phyloP scores from a whole-genome alignment of 192 early-diverging fungal species.

The Thamnidium elegans region DNA sequence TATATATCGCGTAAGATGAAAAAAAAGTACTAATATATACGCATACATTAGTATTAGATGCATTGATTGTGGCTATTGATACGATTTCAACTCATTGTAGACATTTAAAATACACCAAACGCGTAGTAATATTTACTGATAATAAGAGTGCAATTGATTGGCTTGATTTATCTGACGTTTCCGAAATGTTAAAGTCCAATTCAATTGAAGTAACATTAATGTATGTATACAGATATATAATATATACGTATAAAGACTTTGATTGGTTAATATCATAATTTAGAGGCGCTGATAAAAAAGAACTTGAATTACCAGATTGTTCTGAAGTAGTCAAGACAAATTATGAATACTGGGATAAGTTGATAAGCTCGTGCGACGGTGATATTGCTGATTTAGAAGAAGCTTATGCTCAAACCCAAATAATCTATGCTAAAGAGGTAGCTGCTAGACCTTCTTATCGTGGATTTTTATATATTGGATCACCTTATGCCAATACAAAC shows the following conservation, averaged over 20 bases:
- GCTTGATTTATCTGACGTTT: conserved; percentile 39
- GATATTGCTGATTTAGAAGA: conserved; percentile 47
- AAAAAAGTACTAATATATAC: too few relatives aligned
- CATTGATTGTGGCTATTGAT: conserved; percentile 54
- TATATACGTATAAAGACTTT: not conserved
- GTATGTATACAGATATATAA: conserved; percentile 22
- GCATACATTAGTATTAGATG: conserved; percentile 58
- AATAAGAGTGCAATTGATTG: conserved; percentile 47
- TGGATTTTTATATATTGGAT: not conserved
- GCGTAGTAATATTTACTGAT: conserved; percentile 65
- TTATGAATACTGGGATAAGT: conserved; percentile 16
- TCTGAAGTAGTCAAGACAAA: not conserved
- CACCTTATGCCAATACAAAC: too few relatives aligned
- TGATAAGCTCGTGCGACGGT: conserved; percentile 30
- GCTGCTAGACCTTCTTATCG: too few relatives aligned
- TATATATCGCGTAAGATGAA: too few relatives aligned
- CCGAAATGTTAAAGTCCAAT: conserved; percentile 23
- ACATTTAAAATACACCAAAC: conserved; percentile 64
- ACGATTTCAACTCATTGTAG: conserved; percentile 55
- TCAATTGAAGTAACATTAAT: conserved; percentile 32
- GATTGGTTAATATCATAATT: not conserved
- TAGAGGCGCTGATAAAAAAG: not conserved
- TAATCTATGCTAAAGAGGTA: conserved; percentile 49
- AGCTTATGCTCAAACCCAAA: conserved; percentile 41
- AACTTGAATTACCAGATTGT: too few relatives aligned